These are phyloP conservation scores for Pseudopithomyces chartarum DNA, from an alignment of 2,329 filamentous ascomycete genomes.

Conservation along the genomic window DNA sequence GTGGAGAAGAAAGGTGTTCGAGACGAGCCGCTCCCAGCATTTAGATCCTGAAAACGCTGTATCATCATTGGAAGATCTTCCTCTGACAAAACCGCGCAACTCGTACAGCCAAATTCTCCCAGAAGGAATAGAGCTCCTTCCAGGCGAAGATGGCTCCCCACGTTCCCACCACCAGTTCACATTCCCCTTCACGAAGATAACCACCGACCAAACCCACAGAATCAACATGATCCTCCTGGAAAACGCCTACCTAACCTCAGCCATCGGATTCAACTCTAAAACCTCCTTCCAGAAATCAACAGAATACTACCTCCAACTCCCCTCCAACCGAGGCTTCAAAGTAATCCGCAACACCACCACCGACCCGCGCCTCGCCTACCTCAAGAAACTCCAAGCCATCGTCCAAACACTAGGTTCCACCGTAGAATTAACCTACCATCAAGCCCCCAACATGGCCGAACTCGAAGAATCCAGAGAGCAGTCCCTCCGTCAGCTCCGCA, in stretches of 20 bases:
- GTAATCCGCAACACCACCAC: not conserved
- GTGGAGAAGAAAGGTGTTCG: not conserved
- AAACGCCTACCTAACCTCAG: not conserved
- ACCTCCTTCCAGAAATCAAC: not conserved
- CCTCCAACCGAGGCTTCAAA: not conserved
- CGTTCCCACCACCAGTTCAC: not conserved
- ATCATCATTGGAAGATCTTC: conserved; percentile 17
- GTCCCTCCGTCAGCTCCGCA: not conserved
- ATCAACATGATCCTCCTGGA: not conserved
- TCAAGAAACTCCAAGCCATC: not conserved
- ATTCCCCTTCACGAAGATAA: not conserved
- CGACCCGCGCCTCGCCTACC: not conserved
- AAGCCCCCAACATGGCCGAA: not conserved
- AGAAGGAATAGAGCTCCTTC: not conserved
- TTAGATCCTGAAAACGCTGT: not conserved
- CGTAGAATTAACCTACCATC: not conserved
- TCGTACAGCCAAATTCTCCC: conserved; percentile 10
- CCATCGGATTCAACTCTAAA: not conserved
- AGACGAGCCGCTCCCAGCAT: not conserved
- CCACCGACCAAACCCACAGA: not conserved
- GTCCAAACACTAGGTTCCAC: not conserved
- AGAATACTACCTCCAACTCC: not conserved
- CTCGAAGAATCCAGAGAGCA: not conserved
- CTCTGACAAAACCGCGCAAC: conserved; percentile 12
- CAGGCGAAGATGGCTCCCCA: not conserved